Evolutionary conservation across 1,284 basidiomycete species (phyloP), one percentile per base, ranked within the genome.

Genomic region (Leccinum pallidistipes): DNA sequence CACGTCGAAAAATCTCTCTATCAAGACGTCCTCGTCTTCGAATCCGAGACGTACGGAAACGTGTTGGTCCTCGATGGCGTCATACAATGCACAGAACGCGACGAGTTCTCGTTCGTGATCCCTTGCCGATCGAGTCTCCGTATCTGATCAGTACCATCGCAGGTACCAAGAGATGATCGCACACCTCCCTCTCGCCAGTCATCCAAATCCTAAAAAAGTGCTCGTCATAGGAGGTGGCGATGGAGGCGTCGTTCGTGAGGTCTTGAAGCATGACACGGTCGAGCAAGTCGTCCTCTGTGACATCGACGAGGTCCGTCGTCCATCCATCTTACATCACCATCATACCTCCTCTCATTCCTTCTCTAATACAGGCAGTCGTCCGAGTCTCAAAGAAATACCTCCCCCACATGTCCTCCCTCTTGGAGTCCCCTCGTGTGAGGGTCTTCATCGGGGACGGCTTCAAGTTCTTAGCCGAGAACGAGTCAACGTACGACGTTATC

Each of bases 141-240:
- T 27, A 12, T 27, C 53, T 60, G 24, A 49, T 45, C 8, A 16
- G 3, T 27, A 31, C 34, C 38, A 21, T 21, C 55, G 24, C 68
- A 95, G 93, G n/a, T 98, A 98, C 79, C 97, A 99, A 77, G 97
- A 99, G 81, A 98, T 99, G 97, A 99, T 99, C 71, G 86, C 97
- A 18, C 96, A 98, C 79, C 81, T 99, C 56, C 97, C 97, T 43
- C 84, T 99, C 66, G 90, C 94, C 27, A 95, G 91, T 65, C 97
- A 99, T 78, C 97, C 97, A 32, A 93, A 98, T 83, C 97, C 97
- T 1, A 91, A 94, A 80, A 90, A 92, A 71, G 96, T 98, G 24
- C 88, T 99, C 43, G 95, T 99, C 61, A 97, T 99, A 64, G 97
- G 97, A 62, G 97, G 97, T 62, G 96, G 97, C 53, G 95, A 97